Percentiles rank a stretch among this genome's conserved stretches.
phyloP scores from a whole-genome alignment of 768 basidiomycete species.

The Macrocybe gigantea region DNA sequence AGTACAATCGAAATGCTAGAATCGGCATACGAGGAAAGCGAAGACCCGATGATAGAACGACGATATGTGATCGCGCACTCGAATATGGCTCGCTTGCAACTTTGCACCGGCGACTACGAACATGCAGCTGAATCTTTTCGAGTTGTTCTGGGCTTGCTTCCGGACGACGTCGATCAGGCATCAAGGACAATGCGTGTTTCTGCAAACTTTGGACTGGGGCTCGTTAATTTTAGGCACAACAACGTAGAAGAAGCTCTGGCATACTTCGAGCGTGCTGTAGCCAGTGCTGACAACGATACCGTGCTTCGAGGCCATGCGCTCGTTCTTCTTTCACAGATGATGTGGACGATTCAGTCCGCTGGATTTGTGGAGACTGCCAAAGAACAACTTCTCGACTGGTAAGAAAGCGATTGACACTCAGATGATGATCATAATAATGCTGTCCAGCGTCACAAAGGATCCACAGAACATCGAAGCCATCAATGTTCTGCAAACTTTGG shows the following conservation, averaged over 20 bases:
- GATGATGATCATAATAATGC: constrained; percentile 1
- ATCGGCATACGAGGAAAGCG: constrained; percentile 79
- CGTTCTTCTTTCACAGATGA: constrained; percentile 75
- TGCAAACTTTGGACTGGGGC: constrained; percentile 62
- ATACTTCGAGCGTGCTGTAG: constrained; percentile 63
- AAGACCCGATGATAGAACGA: constrained; percentile 71
- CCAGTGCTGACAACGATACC: constrained; percentile 41
- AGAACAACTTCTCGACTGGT: constrained; percentile 79
- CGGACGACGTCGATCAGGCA: constrained; percentile 34
- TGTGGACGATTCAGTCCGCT: constrained; percentile 78
- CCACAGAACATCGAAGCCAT: constrained; percentile 74
- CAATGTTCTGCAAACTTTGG: constrained; percentile 68
- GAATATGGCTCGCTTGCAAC: constrained; percentile 75
- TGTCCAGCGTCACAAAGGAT: constrained; percentile 65
- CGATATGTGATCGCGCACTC: constrained; percentile 78
- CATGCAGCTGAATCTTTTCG: constrained; percentile 67
- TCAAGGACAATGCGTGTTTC: constrained; percentile 49
- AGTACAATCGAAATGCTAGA: constrained; percentile 75
- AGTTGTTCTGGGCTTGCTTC: constrained; percentile 64
- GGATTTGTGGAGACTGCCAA: constrained; percentile 78
- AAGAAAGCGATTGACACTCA: constrained; percentile 13
- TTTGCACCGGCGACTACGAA: constrained; percentile 46
- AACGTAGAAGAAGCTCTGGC: constrained; percentile 58
- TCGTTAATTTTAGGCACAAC: constrained; percentile 64
- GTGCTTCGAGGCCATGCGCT: constrained; percentile 59